Percentiles rank a stretch among this genome's conserved stretches.
Conservation (phyloP, 306 rosid genomes). For the Ceratonia siliqua region DNA sequence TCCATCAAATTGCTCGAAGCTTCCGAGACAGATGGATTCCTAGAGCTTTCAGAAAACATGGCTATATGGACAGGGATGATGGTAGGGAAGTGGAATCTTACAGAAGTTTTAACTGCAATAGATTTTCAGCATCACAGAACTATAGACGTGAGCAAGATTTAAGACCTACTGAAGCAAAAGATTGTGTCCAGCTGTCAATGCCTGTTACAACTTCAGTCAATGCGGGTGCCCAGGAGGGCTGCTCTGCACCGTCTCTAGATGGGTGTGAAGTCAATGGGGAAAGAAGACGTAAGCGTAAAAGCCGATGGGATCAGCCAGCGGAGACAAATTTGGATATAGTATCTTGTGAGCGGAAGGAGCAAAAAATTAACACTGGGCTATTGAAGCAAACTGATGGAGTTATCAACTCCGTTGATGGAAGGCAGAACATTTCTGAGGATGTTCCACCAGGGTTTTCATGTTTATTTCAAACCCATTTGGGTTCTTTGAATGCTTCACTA, state of each 20-base stretch:
- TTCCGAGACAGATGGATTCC: constrained; percentile 95
- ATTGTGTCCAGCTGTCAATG: constrained; percentile 49
- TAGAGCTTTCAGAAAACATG: constrained; percentile 55
- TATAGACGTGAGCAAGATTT: constrained; percentile 61
- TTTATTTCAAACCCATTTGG: constrained; percentile 31
- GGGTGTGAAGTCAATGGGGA: constrained; percentile 42
- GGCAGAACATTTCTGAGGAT: constrained; percentile 58
- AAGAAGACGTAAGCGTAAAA: constrained; percentile 81
- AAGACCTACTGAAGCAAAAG: constrained; percentile 64
- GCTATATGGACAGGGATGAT: constrained; percentile 65
- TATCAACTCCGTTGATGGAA: constrained; percentile 38
- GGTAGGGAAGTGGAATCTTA: constrained; percentile 60
- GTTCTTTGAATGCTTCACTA: constrained; percentile 40
- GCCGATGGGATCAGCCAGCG: constrained; percentile 98
- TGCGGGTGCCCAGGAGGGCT: constrained; percentile 49
- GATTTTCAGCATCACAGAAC: constrained; percentile 50
- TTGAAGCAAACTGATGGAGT: constrained; percentile 30
- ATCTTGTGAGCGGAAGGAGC: neutral
- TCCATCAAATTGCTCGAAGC: constrained; percentile 94
- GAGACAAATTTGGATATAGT: constrained; percentile 44
- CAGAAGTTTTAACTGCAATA: constrained; percentile 54
- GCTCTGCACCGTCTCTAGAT: constrained; percentile 47
- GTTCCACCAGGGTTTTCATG: constrained; percentile 94
- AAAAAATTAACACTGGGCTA: neutral
- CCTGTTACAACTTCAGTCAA: constrained; percentile 43